Percentiles rank a stretch among this genome's conserved stretches.
These are phyloP conservation scores for Trypanosoma melophagium DNA, from an alignment of 208 protist species.

Conservation along the genomic window DNA sequence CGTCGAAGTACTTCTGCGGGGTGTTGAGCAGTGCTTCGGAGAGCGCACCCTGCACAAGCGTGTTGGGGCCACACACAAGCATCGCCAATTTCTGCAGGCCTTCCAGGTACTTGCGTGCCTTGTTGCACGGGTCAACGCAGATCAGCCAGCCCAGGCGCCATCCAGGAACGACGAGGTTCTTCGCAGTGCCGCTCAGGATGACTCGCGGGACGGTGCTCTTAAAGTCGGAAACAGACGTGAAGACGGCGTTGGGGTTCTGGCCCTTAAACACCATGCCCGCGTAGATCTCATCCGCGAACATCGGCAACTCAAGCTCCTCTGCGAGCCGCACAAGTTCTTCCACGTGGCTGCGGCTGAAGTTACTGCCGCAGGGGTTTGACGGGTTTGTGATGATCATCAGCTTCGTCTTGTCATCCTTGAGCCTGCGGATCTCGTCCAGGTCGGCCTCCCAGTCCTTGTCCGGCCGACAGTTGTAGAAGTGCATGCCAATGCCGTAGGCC, in stretches of 20 bases:
- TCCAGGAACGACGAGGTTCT: conserved; percentile 91
- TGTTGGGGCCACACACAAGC: conserved; percentile 89
- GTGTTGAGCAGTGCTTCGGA: conserved; percentile 76
- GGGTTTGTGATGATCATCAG: conserved; percentile 94
- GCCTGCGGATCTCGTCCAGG: conserved; percentile 56
- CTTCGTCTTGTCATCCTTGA: conserved; percentile 80
- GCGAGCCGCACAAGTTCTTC: conserved; percentile 76
- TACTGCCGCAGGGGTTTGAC: conserved; percentile 94
- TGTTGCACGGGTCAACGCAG: conserved; percentile 60
- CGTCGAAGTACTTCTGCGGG: conserved; percentile 45
- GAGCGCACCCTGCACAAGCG: conserved; percentile 85
- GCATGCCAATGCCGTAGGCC: conserved; percentile 71
- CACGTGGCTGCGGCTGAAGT: conserved; percentile 84
- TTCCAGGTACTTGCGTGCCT: conserved; percentile 31
- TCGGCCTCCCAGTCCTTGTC: conserved; percentile 89
- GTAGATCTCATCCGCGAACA: conserved; percentile 96
- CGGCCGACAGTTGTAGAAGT: conserved; percentile 81
- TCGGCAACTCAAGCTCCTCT: conserved; percentile 77
- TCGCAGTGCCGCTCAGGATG: conserved; percentile 88
- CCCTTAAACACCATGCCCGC: conserved; percentile 89
- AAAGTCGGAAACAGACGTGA: conserved; percentile 79
- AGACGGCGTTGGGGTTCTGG: conserved; percentile 33
- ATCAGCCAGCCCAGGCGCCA: conserved; percentile 93
- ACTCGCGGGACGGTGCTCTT: conserved; percentile 80
- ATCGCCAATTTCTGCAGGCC: conserved; percentile 58